A percentile compares a stretch with the other conserved stretches of the same genome.
phyloP scores from a whole-genome alignment of 164 flowering plant genomes.

The Stephania cephalantha region DNA sequence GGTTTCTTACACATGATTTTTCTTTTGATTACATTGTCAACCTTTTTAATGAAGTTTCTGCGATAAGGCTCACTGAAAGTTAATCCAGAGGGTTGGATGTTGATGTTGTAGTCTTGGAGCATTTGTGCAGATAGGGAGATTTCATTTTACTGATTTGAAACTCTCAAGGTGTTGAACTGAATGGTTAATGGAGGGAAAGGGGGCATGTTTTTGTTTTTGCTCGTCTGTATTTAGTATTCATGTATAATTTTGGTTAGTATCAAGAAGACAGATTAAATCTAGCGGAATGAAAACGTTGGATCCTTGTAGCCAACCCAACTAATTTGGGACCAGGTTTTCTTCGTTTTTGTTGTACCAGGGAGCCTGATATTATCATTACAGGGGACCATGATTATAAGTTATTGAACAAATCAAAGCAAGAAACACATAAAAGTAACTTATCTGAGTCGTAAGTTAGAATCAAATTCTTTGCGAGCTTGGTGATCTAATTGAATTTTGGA shows the following conservation, averaged over 20 bases:
- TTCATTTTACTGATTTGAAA: too few species aligned
- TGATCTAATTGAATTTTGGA: too few species aligned
- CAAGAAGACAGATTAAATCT: too few species aligned
- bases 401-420: neutral
- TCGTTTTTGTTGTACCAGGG: too few species aligned
- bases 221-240: too few species aligned
- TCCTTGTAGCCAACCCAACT: too few species aligned
- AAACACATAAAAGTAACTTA: neutral
- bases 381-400: too few species aligned
- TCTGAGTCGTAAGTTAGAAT: neutral
- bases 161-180: neutral
- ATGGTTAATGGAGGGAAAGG: neutral
- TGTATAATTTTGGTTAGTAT: too few species aligned
- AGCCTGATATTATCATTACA: too few species aligned
- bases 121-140: neutral
- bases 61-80: neutral
- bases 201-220: neutral
- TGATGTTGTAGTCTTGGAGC: neutral
- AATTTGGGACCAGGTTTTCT: too few species aligned
- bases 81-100: neutral
- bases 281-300: too few species aligned
- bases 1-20: neutral
- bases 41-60: neutral
- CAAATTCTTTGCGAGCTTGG: too few species aligned
- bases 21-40: neutral